A percentile compares a stretch with the other conserved stretches of the same genome.
These are phyloP conservation scores for Nepenthes alata DNA, from an alignment of 179 eudicot species.

Conservation along the genomic window DNA sequence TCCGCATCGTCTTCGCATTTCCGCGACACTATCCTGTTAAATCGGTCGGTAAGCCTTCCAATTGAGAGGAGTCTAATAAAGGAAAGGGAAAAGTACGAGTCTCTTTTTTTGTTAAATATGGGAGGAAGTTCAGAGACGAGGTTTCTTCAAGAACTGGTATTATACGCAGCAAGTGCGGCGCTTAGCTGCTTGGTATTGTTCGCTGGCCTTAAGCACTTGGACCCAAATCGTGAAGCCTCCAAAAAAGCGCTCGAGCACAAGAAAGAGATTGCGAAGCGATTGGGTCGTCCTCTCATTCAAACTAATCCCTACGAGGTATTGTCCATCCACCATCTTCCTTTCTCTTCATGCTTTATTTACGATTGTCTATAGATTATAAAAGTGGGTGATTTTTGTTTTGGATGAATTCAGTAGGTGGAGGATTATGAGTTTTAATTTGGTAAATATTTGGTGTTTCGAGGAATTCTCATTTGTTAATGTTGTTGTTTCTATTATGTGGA, in stretches of 20 bases:
- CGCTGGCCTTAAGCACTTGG: conserved; percentile 63
- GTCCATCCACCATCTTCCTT: background rate
- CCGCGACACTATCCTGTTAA: too few species aligned
- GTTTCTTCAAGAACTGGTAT: conserved; percentile 50
- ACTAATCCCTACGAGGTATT: conserved; percentile 78
- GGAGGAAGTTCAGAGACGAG: conserved; percentile 30
- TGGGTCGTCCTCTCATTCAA: conserved; percentile 73
- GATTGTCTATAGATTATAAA: background rate
- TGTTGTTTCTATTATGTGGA: too few species aligned
- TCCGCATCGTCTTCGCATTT: too few species aligned
- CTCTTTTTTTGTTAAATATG: conserved; percentile 9
- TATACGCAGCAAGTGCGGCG: conserved; percentile 92
- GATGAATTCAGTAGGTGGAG: background rate
- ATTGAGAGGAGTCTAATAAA: too few species aligned
- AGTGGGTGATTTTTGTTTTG: background rate
- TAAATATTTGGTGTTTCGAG: too few species aligned
- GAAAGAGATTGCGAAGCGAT: conserved; percentile 70
- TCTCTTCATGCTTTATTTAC: background rate
- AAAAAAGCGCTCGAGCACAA: conserved; percentile 71
- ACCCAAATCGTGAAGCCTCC: conserved; percentile 84
- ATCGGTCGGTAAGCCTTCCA: too few species aligned
- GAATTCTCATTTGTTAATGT: too few species aligned
- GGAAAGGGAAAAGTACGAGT: too few species aligned
- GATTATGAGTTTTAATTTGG: background rate
- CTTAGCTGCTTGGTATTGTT: conserved; percentile 67